phyloP scores from a whole-genome alignment of 2,329 filamentous ascomycete genomes.

The Penicillium frequentans region DNA sequence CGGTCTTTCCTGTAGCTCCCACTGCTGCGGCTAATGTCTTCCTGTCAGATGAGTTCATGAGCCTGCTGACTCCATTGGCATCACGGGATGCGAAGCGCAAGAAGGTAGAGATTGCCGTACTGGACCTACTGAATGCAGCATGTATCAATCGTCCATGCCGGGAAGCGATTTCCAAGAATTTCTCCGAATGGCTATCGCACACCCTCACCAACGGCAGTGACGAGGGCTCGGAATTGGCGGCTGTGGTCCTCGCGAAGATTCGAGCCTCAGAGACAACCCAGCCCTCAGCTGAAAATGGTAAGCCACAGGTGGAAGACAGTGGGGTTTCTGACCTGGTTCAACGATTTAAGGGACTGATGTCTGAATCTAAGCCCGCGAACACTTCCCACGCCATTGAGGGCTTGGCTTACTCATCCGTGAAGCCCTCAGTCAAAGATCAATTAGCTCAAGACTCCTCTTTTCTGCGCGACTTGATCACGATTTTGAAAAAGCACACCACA shows the following conservation, averaged over 20 bases:
- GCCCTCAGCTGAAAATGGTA: constrained; percentile 31
- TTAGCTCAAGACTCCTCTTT: constrained; percentile 69
- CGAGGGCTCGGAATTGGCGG: constrained; percentile 54
- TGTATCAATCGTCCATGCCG: constrained; percentile 83
- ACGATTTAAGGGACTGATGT: constrained; percentile 53
- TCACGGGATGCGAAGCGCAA: constrained; percentile 78
- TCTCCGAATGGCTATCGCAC: constrained; percentile 82
- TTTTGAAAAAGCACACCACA: constrained; percentile 50
- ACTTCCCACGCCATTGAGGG: constrained; percentile 84
- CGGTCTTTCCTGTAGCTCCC: constrained; percentile 82
- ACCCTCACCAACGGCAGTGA: constrained; percentile 73
- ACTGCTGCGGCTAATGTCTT: constrained; percentile 76
- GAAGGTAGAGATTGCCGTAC: constrained; percentile 79
- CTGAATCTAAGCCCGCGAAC: constrained; percentile 45
- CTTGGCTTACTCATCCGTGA: constrained; percentile 85
- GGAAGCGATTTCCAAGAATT: constrained; percentile 80
- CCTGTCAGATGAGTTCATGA: constrained; percentile 82
- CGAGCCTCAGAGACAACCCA: constrained; percentile 36
- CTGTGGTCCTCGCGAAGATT: constrained; percentile 72
- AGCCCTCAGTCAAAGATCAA: constrained; percentile 79
- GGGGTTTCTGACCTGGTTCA: constrained; percentile 55
- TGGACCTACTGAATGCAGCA: constrained; percentile 88
- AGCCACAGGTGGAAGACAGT: constrained; percentile 40
- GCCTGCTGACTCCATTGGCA: constrained; percentile 73
- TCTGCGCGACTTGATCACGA: constrained; percentile 64